Evolutionary conservation across 2,329 filamentous ascomycete genomes (phyloP).

Genomic region (Coniosporium uncinatum): DNA sequence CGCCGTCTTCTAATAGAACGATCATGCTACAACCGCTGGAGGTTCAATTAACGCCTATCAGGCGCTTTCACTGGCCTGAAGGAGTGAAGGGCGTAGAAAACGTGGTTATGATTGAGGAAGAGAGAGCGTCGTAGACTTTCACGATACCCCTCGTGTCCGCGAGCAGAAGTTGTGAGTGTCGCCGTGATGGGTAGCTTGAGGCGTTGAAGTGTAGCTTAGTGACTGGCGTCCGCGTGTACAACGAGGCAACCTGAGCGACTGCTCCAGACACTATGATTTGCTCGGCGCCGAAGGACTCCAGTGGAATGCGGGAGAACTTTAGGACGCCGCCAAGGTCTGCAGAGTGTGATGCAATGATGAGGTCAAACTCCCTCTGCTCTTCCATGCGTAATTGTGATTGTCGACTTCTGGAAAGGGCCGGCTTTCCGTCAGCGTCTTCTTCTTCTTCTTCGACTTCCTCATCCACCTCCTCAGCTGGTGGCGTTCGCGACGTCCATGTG

Average conservation of each 20-base stretch:
- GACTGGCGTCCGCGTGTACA: too few relatives aligned
- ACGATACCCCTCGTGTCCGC: background rate
- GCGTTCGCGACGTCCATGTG: constrained; percentile 36
- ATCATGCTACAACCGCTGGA: constrained; percentile 39
- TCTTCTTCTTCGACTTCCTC: constrained; percentile 16
- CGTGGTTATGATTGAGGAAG: too few relatives aligned
- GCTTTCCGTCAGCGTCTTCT: too few relatives aligned
- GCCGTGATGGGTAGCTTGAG: background rate
- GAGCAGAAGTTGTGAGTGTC: background rate
- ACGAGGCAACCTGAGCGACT: background rate
- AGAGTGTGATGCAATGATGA: background rate
- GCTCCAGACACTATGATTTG: background rate
- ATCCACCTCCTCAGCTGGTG: constrained; percentile 14
- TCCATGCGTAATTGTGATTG: too few relatives aligned
- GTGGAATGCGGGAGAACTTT: background rate
- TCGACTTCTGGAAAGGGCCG: too few relatives aligned
- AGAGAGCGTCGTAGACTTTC: too few relatives aligned
- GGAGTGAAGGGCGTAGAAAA: too few relatives aligned
- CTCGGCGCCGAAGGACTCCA: background rate
- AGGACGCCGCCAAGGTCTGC: background rate
- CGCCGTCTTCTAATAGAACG: constrained; percentile 40
- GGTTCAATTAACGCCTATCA: too few relatives aligned
- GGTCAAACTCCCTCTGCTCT: too few relatives aligned
- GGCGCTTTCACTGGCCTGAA: too few relatives aligned
- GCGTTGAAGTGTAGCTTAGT: too few relatives aligned